Percentiles rank a stretch among this genome's conserved stretches.
Evolutionary conservation across 495 filamentous ascomycete species (phyloP).

Genomic region (Rhizodiscina lignyota): DNA sequence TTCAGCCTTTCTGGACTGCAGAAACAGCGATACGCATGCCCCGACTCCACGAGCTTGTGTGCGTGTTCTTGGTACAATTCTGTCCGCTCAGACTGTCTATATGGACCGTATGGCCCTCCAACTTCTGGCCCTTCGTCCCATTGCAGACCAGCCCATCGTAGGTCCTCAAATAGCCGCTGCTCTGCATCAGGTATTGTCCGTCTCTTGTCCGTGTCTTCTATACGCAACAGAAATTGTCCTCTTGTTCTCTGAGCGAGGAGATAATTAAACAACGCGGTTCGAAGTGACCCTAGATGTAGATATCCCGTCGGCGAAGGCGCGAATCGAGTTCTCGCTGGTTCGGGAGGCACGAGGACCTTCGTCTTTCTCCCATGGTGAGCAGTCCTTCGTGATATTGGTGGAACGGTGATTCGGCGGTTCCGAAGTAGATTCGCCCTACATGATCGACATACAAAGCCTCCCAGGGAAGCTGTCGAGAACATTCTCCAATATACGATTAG

Average conservation of each 20-base stretch:
- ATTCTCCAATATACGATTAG: too few relatives aligned
- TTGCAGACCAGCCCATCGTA: constrained; percentile 74
- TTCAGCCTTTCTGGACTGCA: constrained; percentile 60
- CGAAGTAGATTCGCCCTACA: too few relatives aligned
- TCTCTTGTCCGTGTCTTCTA: constrained; percentile 81
- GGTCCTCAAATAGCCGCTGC: constrained; percentile 52
- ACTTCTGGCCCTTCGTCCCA: constrained; percentile 93
- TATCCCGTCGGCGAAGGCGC: constrained; percentile 91
- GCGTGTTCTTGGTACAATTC: constrained; percentile 57
- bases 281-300: constrained; percentile 76
- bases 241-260: constrained; percentile 72
- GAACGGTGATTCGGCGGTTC: too few relatives aligned
- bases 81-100: constrained; percentile 74
- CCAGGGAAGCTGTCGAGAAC: too few relatives aligned
- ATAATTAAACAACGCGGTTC: constrained; percentile 88
- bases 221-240: constrained; percentile 80
- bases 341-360: too few relatives aligned
- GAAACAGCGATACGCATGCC: constrained; percentile 84
- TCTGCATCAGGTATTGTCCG: constrained; percentile 66
- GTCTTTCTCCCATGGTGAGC: too few relatives aligned
- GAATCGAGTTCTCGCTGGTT: constrained; percentile 77
- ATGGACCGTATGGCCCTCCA: constrained; percentile 67
- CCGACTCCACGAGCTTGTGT: constrained; percentile 46
- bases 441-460: too few relatives aligned
- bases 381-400: too few relatives aligned